These are phyloP conservation scores for Sphaceloma murrayae DNA, from an alignment of 2,329 filamentous ascomycete species.

Conservation along the genomic window DNA sequence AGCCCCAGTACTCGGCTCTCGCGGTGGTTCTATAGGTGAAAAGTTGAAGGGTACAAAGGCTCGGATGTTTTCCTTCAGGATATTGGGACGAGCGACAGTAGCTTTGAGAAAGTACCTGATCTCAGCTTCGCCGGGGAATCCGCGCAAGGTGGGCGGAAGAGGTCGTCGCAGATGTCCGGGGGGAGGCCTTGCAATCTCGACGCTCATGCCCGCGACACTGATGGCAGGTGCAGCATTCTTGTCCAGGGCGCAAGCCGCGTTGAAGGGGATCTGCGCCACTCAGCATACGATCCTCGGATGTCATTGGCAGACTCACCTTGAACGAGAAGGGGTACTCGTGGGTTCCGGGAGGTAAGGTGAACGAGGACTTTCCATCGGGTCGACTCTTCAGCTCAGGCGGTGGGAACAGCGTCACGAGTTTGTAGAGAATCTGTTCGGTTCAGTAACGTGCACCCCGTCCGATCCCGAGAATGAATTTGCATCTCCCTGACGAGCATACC, in stretches of 20 bases:
- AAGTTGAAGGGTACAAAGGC: constrained; percentile 62
- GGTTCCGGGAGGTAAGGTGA: constrained; percentile 56
- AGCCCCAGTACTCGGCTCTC: constrained; percentile 55
- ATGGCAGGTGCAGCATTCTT: constrained; percentile 35
- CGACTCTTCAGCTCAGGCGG: constrained; percentile 38
- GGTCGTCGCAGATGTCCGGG: constrained; percentile 69
- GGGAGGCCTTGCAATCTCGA: constrained; percentile 39
- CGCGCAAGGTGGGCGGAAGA: constrained; percentile 79
- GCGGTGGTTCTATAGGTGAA: constrained; percentile 82
- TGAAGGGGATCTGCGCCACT: constrained; percentile 46
- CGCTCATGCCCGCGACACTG: constrained; percentile 33
- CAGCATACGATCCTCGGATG: not conserved
- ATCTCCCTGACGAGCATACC: too few relatives aligned
- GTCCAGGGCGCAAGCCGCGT: constrained; percentile 55
- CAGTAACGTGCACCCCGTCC: too few relatives aligned
- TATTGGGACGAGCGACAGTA: constrained; percentile 78
- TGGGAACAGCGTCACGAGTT: constrained; percentile 63
- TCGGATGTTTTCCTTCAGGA: constrained; percentile 85
- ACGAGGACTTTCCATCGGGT: constrained; percentile 34
- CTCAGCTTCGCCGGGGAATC: constrained; percentile 77
- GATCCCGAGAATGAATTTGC: too few relatives aligned
- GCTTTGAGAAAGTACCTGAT: constrained; percentile 92
- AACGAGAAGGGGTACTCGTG: constrained; percentile 72
- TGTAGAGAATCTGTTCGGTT: constrained; percentile 56
- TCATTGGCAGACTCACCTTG: constrained; percentile 46